Evolutionary conservation across 352 stramenopile species (phyloP).

Genomic region (Achlya hypogyna): DNA sequence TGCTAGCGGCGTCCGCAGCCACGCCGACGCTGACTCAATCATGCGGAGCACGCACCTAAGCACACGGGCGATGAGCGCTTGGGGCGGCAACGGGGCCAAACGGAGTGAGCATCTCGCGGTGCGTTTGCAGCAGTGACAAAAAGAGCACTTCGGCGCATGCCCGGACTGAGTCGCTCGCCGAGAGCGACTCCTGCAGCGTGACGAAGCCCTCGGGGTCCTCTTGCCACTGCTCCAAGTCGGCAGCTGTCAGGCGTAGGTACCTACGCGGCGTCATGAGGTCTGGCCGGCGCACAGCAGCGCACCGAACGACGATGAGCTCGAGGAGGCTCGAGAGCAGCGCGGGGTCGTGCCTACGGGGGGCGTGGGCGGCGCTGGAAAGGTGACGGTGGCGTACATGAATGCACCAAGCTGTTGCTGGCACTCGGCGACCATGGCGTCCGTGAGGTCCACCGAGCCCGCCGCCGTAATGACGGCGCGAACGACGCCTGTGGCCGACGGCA

Average conservation of each 20-base stretch:
- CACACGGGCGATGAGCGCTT: neutral
- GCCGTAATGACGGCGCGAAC: constrained; percentile 77
- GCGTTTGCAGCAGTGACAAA: constrained; percentile 71
- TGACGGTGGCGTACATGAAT: neutral
- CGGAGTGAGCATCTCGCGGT: constrained; percentile 53
- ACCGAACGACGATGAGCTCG: constrained; percentile 64
- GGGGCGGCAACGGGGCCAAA: neutral
- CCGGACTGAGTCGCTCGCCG: constrained; percentile 68
- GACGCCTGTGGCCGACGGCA: constrained; percentile 30
- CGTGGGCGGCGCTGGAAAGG: neutral
- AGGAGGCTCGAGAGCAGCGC: constrained; percentile 48
- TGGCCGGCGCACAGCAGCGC: too few species aligned
- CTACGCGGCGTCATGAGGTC: neutral
- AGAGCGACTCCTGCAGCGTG: constrained; percentile 60
- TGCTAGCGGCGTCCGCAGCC: constrained; percentile 26
- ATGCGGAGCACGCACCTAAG: constrained; percentile 43
- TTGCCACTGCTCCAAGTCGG: constrained; percentile 63
- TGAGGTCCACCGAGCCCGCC: constrained; percentile 57
- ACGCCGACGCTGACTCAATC: constrained; percentile 40
- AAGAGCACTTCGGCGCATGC: constrained; percentile 76
- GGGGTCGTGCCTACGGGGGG: constrained; percentile 15
- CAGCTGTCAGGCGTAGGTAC: constrained; percentile 39
- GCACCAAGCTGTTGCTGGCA: constrained; percentile 14
- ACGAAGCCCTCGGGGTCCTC: constrained; percentile 58
- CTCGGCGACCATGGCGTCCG: constrained; percentile 69